phyloP scores from a whole-genome alignment of 768 basidiomycete genomes.

The Boletus sp. region DNA sequence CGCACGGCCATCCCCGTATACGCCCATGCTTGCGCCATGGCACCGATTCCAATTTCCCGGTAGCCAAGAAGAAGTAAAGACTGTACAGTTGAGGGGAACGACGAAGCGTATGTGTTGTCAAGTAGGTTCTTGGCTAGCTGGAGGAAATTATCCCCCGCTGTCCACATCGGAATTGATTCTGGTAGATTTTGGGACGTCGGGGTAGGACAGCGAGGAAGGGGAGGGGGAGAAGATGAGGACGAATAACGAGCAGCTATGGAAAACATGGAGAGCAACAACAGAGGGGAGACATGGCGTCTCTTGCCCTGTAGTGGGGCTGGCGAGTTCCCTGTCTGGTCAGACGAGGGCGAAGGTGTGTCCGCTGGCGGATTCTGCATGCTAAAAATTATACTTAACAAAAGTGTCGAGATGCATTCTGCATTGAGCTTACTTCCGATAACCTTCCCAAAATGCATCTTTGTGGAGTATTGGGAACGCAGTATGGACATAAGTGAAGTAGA shows the following conservation, averaged over 20 bases:
- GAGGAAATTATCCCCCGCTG: slow-evolving; percentile 71
- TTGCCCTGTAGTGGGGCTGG: slow-evolving; percentile 40
- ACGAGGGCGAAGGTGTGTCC: slow-evolving; percentile 33
- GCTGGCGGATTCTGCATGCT: slow-evolving; percentile 27
- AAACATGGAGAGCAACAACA: slow-evolving; percentile 82
- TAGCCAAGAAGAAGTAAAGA: slow-evolving; percentile 79
- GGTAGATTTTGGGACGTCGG: slow-evolving; percentile 36
- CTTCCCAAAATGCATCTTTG: slow-evolving; percentile 64
- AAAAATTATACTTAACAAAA: not conserved
- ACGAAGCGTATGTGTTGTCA: slow-evolving; percentile 65
- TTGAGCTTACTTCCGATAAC: slow-evolving; percentile 42
- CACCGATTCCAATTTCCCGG: slow-evolving; percentile 82
- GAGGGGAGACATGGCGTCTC: slow-evolving; percentile 50
- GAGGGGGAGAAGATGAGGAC: slow-evolving; percentile 23
- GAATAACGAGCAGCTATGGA: slow-evolving; percentile 76
- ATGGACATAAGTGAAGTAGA: slow-evolving; percentile 84
- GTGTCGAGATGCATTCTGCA: not conserved
- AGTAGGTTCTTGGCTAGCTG: slow-evolving; percentile 63
- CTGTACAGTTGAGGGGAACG: slow-evolving; percentile 71
- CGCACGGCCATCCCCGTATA: slow-evolving; percentile 85
- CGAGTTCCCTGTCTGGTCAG: slow-evolving; percentile 21
- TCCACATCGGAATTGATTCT: slow-evolving; percentile 67
- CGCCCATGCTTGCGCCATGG: slow-evolving; percentile 86
- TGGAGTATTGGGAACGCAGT: slow-evolving; percentile 74
- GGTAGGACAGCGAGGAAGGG: slow-evolving; percentile 28